Evolutionary conservation across 331 rosid species (phyloP), one percentile per base, ranked within the genome.

Genomic region (Quercus tomentella): DNA sequence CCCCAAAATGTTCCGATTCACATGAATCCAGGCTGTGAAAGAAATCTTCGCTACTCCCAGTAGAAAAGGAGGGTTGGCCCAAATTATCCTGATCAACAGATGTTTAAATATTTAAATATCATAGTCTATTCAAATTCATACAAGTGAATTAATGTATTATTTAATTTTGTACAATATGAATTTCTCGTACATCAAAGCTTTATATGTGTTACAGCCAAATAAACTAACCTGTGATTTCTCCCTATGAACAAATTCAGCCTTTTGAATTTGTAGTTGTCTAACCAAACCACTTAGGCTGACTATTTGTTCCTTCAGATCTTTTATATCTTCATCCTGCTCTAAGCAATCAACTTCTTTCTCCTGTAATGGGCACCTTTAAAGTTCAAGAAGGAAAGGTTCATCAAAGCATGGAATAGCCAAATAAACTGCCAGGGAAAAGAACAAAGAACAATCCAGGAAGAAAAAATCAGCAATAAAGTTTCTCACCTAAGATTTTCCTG

Each of bases 221-320:
- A 79, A 76, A 72, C 89, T 74, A 72, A 93, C 97, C 98, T 88
- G 91, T 61, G 86, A 72, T 81, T 79, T 84, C 54, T 79, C 89
- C 61, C 49, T 79, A 28, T 25, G 62, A 67, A 56, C 80, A 58
- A 81, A 71, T 78, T 86, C 87, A 56, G 87, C 84, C 85, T 90
- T 96, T 66, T 78, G 88, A 72, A 87, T 25, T 52, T 80, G 87
- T 79, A 96, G 81, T 85, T 93, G 88, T 82, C 84, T 88, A 71
- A 96, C 77, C 56, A 89, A 74, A 76, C 81, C 52, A 73, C 88
- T 82, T 45, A 96, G 86, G 76, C 77, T 81, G 72, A 77, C 82
- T 41, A 96, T 75, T 86, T 93, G 89, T 70, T 88, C 97, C 88
- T 91, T 91, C 37, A 96, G 84, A 72, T 91, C 97, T 54, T 80